phyloP scores from a whole-genome alignment of 192 early-diverging fungal genomes.

The Backusella westeae region DNA sequence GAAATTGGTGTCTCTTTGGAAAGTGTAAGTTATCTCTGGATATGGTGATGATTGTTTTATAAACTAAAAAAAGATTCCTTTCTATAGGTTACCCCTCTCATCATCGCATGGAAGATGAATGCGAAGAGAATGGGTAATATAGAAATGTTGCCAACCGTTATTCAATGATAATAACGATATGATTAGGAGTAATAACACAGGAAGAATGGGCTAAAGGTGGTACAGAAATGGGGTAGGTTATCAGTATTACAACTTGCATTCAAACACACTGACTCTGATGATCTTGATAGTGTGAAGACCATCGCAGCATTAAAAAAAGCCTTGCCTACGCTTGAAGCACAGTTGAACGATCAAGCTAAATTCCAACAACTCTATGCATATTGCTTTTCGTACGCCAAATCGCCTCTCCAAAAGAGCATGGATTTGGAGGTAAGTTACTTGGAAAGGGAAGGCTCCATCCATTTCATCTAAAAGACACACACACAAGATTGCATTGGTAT shows the following conservation, averaged over 20 bases:
- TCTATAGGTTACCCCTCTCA: conserved; percentile 5
- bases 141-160: neutral
- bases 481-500: conserved; percentile 17
- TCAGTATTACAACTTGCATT: neutral
- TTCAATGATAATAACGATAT: no score
- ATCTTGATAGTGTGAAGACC: neutral
- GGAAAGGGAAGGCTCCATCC: no score
- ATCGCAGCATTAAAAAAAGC: neutral
- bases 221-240: neutral
- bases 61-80: neutral
- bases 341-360: neutral
- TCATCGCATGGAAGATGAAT: conserved; percentile 24
- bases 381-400: conserved; percentile 20
- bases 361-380: conserved; percentile 19
- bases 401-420: conserved; percentile 29
- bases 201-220: conserved; percentile 24
- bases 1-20: conserved; percentile 22
- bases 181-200: conserved; percentile 14
- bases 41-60: neutral
- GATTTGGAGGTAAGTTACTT: conserved; percentile 22
- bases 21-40: neutral
- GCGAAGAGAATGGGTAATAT: conserved; percentile 21
- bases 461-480: neutral
- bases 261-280: no score
- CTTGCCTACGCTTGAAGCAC: neutral